Percentiles rank a stretch among this genome's conserved stretches.
Conservation (phyloP, 108 stramenopile species). For the Fistulifera pelliculosa region DNA sequence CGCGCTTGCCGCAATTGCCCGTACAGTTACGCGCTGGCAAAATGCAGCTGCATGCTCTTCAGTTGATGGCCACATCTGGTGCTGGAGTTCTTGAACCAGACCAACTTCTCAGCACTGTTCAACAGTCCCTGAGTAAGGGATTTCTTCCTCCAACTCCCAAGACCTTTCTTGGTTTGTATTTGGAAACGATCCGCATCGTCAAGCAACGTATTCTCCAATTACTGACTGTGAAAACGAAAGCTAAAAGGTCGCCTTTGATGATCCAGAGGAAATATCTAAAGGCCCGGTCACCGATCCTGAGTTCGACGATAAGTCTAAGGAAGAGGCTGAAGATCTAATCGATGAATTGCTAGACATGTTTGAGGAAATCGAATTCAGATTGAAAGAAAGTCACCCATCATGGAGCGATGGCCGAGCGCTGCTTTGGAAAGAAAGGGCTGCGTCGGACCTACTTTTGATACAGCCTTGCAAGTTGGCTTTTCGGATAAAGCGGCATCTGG, state of each 20-base stretch:
- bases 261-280: slow-evolving; percentile 14
- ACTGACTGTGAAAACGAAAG: slow-evolving; percentile 8
- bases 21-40: slow-evolving; percentile 45
- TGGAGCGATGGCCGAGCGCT: slow-evolving; percentile 45
- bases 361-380: slow-evolving; percentile 50
- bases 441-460: slow-evolving; percentile 44
- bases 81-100: slow-evolving; percentile 59
- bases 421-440: slow-evolving; percentile 47
- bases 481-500: neutral
- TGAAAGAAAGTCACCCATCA: slow-evolving; percentile 33
- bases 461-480: neutral
- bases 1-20: slow-evolving; percentile 80
- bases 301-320: slow-evolving; percentile 15
- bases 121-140: slow-evolving; percentile 42
- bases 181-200: slow-evolving; percentile 20
- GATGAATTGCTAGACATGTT: slow-evolving; percentile 74
- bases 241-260: slow-evolving; percentile 18
- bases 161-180: slow-evolving; percentile 22
- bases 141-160: slow-evolving; percentile 34
- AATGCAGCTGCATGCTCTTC: slow-evolving; percentile 29
- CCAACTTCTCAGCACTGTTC: slow-evolving; percentile 38
- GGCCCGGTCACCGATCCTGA: neutral
- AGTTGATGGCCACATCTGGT: slow-evolving; percentile 17
- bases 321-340: slow-evolving; percentile 65
- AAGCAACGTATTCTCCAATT: slow-evolving; percentile 28